Conservation (phyloP, 257 asterid species). For the Primulina huaijiensis region DNA sequence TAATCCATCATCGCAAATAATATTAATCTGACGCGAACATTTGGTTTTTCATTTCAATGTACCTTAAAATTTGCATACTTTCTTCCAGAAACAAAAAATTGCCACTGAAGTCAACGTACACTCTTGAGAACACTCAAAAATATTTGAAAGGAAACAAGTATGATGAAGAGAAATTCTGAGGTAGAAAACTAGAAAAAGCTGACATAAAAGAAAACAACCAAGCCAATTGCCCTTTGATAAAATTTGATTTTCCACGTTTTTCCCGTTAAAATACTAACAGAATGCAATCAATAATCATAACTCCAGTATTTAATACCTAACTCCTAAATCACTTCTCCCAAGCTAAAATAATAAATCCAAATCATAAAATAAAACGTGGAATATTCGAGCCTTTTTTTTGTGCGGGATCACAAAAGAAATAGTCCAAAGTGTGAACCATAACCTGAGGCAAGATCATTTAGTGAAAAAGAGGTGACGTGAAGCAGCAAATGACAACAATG, state of each 20-base stretch:
- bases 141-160: background rate
- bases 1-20: background rate
- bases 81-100: too few species aligned
- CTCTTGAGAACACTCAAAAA: background rate
- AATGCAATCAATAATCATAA: background rate
- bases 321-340: background rate
- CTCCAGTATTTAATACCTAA: background rate
- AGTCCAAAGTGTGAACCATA: conserved; percentile 15
- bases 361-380: background rate
- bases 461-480: conserved; percentile 16
- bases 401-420: conserved; percentile 1
- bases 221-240: background rate
- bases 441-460: conserved; percentile 13
- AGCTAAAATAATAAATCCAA: background rate
- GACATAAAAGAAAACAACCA: background rate
- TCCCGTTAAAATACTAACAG: background rate
- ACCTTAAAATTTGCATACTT: conserved; percentile 1
- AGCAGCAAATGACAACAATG: conserved; percentile 29
- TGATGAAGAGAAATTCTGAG: background rate
- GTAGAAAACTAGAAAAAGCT: background rate
- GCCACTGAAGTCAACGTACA: background rate
- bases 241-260: background rate
- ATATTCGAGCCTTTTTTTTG: conserved; percentile 10
- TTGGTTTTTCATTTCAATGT: background rate
- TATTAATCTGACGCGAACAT: background rate